Base-by-base conservation (phyloP, 2,329 filamentous ascomycete genomes). In the Purpureocillium lavendulum region DNA sequence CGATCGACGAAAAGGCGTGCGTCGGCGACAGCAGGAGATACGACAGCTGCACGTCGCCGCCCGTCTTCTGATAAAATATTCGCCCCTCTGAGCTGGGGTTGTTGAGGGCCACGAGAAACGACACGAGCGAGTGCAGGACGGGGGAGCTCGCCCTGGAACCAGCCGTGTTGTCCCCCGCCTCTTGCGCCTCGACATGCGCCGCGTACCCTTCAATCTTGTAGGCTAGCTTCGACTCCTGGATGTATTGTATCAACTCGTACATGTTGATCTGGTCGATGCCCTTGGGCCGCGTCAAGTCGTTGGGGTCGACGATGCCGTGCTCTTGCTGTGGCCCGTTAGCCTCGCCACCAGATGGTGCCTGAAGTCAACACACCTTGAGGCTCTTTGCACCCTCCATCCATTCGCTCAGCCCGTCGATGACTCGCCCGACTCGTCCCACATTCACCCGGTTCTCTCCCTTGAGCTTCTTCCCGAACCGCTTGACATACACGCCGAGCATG, bases 221-320 rank as follows among this genome's bases (percentile, higher is more conserved):
- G 1, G 90, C 89, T 11, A 98, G 67, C 53, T 94, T 96, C 45
- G 89, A 96, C 46, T 92, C 83, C 53, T 90, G 84, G 4, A 98
- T 76, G 58, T 97, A 97, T 33, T 79, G 75, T 26, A 89, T 80
- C 12, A 98, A 70, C 55, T 92, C 90, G 62, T 86, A 90, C 24
- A 96, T 75, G 52, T 97, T 95, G 63, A 98, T 89, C 54, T 97
- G 90, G 54, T 98, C 92, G 17, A 92, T 84, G 0, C 87, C 87
- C 56, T 94, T 95, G 30, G 81, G 80, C 17, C 80, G 74, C 47
- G 96, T 80, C 1, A 98, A 69, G 6, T 80, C 74, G 15, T 80
- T 82, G 13, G 84, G 64, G 33, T 84, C 75, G 1, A 90, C 78
- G 21, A 82, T 73, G 1, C 82, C 85, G 46, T 88, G 82, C 1